Base-by-base conservation (phyloP, 495 filamentous ascomycete genomes). In the Xylaria intraflava region DNA sequence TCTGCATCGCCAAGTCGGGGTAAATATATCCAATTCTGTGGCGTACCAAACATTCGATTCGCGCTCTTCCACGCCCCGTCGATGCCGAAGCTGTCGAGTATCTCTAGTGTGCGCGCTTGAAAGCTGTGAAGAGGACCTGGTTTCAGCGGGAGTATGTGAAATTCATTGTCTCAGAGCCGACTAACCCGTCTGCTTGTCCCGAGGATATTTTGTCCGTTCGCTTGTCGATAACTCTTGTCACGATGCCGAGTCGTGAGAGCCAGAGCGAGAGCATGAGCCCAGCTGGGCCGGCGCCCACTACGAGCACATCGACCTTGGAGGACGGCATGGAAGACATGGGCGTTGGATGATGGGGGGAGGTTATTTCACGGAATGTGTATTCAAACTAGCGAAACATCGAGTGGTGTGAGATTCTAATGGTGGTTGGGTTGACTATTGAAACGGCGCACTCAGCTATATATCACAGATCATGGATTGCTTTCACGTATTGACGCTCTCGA, bases 51-150 rank as follows among this genome's bases (percentile, higher is more conserved):
- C 65, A 79, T 73, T 40, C 77, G 71, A 62, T 80, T 77, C n/a
- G 72, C 72, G 51, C 86, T 82, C 30, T 81, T 77, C 69, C 74
- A 77, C 8, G 77, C 74, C 8, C 85, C 77, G 6, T 71, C 76
- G 48, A 87, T 78, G 6, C 81, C 83, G 58, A 87, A 81, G 50
- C 78, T 81, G 49, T 88, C 84, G 22, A 87, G 80, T 12, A 86
- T 78, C 62, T 86, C 83, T 12, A 84, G 59, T 4, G 74, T 83
- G n/a, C 84, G 75, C 26, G 49, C 38, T 45, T 65, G 59, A 56
- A 57, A 68, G 46, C 65, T 67, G 31, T 27, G n/a, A n/a, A 14
- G 24, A 19, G 42, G 4, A 19, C 10, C 7, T 27, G 20, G 14
- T 26, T n/a, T 54, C 16, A 42, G 58, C 35, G n/a, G 41, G 52